Evolutionary conservation across 305 asterid genomes (phyloP), one percentile per base, ranked within the genome.

Genomic region (Fraxinus sp.): DNA sequence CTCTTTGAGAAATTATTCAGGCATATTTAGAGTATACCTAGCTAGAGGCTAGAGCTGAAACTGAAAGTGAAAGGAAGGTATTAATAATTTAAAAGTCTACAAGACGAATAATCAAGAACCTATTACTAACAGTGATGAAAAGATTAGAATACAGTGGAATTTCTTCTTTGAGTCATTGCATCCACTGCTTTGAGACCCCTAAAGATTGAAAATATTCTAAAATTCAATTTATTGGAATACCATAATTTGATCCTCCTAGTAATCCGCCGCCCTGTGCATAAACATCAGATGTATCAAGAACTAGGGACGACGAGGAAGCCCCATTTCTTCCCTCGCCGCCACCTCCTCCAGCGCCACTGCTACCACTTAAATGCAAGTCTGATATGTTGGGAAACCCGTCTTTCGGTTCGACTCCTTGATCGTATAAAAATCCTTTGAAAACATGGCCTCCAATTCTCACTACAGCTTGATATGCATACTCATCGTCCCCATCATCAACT

Each of bases 351-450:
- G 76, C 81, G 30, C 79, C 82, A 14, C 79, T 66, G 7, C 83
- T 77, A 32, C 89, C 94, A 5, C 94, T 95, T 80, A 93, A 84
- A 82, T 93, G 95, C 83, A 93, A 81, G 4, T 93, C 97, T 0
- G 96, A 92, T 10, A 92, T 77, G 72, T 91, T 87, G 3, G 97
- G 97, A 46, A 86, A 88, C 26, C 57, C 88, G 5, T 89, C 92
- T 30, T 88, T 84, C 28, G 85, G 86, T 81, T 88, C 93, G 37
- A 87, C 79, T 4, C 95, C 97, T 90, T 92, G 95, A 86, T 93
- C 97, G n/a, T 93, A 93, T 0, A 93, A 83, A 71, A 90, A 91
- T 10, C 97, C 97, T 78, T 92, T 91, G 93, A 92, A 92, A 10
- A 91, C 89, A 73, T 91, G 97, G 24, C 97, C 97, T 24, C 95